Evolutionary conservation across 805 yeast species (phyloP), one percentile per base, ranked within the genome.

Genomic region (Suhomyces sp.): DNA sequence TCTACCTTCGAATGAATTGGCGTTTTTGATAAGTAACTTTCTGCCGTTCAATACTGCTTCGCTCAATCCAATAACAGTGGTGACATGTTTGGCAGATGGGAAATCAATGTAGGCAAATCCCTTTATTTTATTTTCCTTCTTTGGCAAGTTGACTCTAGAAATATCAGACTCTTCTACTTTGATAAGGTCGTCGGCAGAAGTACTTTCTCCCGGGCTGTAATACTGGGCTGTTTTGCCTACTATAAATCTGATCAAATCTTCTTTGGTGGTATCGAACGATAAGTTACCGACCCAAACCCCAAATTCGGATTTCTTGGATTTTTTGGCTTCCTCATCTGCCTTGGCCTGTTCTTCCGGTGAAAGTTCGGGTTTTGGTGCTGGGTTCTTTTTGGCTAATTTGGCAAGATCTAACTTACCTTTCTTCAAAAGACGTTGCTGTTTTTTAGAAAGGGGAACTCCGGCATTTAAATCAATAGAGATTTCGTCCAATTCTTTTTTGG

Each of bases 271-370:
- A 48, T 89, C 94, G 62, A 86, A 94, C 0, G 97, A 79, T 56
- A 94, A 71, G 66, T 94, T 94, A 43, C 99, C 99, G 45, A 94
- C 81, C 99, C 99, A 94, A 33, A 91, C 94, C 44, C 96, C 96
- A 60, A 72, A 81, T 50, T 78, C 81, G 4, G 85, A 78, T 62
- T 76, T 76, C 48, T 73, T 73, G 2, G 67, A 52, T 47, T 58
- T 56, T 17, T 61, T 57, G 43, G 66, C 71, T 21, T 65, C 66
- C n/a, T 61, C 64, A 17, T 61, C 71, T 22, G 61, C 64, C 21
- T 56, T 62, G 27, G 57, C 56, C 44, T 65, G 64, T 31, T 65
- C 69, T 49, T 68, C 69, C 24, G 62, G 61, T 2, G 67, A 59
- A 7, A 58, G 53, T 20, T 62, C 68, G 40, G 83, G 80, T 53